A percentile compares a stretch with the other conserved stretches of the same genome.
Conservation (phyloP, 441 rosid species). For the Erodium trifolium region DNA sequence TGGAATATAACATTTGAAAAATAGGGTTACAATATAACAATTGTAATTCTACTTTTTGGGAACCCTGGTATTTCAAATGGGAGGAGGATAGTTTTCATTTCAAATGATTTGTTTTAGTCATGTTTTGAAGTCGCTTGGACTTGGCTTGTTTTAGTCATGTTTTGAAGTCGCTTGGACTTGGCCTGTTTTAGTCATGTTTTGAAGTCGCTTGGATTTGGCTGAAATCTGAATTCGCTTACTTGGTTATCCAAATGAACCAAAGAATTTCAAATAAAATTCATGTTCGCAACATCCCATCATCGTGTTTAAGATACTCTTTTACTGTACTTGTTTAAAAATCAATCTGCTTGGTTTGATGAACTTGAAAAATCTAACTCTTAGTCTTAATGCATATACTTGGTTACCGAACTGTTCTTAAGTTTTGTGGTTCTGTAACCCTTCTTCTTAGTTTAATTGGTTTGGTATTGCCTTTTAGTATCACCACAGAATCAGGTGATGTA, state of each 20-base stretch:
- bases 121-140: neutral
- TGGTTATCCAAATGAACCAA: too few species aligned
- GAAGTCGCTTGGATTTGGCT: neutral
- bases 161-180: too few species aligned
- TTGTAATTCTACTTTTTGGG: neutral
- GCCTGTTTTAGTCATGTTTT: neutral
- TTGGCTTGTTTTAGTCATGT: too few species aligned
- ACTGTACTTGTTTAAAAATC: neutral
- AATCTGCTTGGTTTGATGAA: too few species aligned
- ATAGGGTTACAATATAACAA: neutral
- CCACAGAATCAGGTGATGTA: slow-evolving; percentile 4
- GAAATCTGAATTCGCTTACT: too few species aligned
- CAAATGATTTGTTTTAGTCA: neutral
- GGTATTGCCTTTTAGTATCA: neutral
- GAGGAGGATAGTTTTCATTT: neutral
- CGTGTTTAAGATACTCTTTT: neutral
- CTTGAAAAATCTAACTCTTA: neutral
- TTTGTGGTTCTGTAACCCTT: neutral
- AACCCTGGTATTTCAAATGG: neutral
- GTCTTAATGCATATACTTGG: too few species aligned
- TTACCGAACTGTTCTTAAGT: neutral
- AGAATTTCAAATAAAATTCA: neutral
- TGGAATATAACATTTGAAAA: neutral
- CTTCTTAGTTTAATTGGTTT: neutral
- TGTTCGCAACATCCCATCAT: neutral